Evolutionary conservation across 768 basidiomycete genomes (phyloP).

Genomic region (Phaffia tasmanica): DNA sequence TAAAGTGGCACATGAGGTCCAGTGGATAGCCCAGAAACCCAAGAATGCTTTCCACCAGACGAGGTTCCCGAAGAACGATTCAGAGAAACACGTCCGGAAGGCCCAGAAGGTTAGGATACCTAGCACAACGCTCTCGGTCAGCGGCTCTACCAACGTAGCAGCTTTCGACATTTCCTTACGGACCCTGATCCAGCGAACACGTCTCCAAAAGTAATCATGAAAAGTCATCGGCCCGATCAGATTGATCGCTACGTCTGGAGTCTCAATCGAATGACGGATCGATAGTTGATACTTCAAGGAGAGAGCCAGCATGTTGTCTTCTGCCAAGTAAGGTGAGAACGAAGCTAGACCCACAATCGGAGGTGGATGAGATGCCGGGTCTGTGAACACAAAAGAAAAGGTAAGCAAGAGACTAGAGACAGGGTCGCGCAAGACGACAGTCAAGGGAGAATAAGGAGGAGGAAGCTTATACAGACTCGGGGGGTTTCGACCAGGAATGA

Average conservation of each 20-base stretch:
- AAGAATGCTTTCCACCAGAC: constrained; percentile 39
- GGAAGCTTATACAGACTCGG: constrained; percentile 6
- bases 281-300: constrained; percentile 89
- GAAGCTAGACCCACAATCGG: constrained; percentile 53
- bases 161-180: constrained; percentile 82
- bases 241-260: constrained; percentile 71
- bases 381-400: background rate
- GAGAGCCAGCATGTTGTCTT: constrained; percentile 94
- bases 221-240: constrained; percentile 79
- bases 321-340: constrained; percentile 82
- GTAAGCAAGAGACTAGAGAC: background rate
- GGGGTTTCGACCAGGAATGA: constrained; percentile 40
- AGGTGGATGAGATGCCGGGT: constrained; percentile 24
- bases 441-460: background rate
- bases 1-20: constrained; percentile 44
- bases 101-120: constrained; percentile 55
- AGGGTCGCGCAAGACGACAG: background rate
- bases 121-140: constrained; percentile 73
- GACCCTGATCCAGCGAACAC: constrained; percentile 93
- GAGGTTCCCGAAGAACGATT: constrained; percentile 38
- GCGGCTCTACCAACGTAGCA: constrained; percentile 80
- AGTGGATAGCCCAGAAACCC: constrained; percentile 50
- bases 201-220: constrained; percentile 70
- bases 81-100: constrained; percentile 41
- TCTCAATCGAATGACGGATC: constrained; percentile 75